Base-by-base conservation (phyloP, 2,329 filamentous ascomycete species). In the Phyllosticta citribraziliensis region DNA sequence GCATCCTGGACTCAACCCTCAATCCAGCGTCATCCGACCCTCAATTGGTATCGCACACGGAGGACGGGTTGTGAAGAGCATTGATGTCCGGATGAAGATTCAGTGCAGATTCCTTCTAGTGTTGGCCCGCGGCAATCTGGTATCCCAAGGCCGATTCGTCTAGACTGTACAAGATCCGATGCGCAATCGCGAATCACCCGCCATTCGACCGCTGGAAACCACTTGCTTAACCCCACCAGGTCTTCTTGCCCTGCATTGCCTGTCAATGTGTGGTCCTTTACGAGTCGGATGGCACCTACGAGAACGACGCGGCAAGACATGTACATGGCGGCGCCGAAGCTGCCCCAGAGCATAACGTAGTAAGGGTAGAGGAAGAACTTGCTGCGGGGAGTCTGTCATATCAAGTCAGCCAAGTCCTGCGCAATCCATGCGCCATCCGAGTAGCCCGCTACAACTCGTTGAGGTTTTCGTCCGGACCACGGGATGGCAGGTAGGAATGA, bases 261-360 rank as follows among this genome's bases (percentile, higher is more conserved):
- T 56, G 54, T 59, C 51, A 60, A 24, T 52, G 24, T 57, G 24
- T 17, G 17, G 14, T n/a, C 27, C 2, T 56, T n/a, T 12, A 12
- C n/a, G 20, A 14, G 20, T 12, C 8, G 20, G 50, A 57, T 11
- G 55, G 3, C 19, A 68, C 75, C 52, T 73, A 78, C 76, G 53
- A 86, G 73, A 66, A 88, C 78, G 79, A 88, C 85, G 73, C 89
- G 87, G 74, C 81, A 78, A 79, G 88, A 86, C 79, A 86, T 87
- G 80, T 88, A 93, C 76, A 89, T 78, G 65, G 74, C 71, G 60
- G 71, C 77, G 71, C 77, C 80, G 69, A 85, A 76, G 70, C 80
- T 80, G 68, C 83, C 84, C 79, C 80, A 88, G 57, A 89, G 76
- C 61, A 86, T 66, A 69, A 80, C 72, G 70, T 86, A 82, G 83